A percentile compares a stretch with the other conserved stretches of the same genome.
These are phyloP conservation scores for Ophiocordyceps unilateralis DNA, from an alignment of 2,329 filamentous ascomycete species.

Conservation along the genomic window DNA sequence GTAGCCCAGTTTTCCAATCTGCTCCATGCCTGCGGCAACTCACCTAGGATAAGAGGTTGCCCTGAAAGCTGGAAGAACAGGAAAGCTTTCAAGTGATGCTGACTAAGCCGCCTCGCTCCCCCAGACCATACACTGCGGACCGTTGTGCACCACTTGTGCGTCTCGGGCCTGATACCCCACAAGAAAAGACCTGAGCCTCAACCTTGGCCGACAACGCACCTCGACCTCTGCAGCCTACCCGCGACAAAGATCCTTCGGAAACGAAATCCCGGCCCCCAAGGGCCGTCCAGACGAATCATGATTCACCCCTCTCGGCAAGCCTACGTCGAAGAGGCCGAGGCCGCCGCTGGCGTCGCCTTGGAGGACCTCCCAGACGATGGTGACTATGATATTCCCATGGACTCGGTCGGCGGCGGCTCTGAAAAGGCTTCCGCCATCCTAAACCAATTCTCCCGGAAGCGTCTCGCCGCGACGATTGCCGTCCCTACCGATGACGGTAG, in stretches of 20 bases:
- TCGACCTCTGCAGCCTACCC: background rate
- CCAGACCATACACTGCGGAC: no score
- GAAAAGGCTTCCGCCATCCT: conserved; percentile 76
- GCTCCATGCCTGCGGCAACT: no score
- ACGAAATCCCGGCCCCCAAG: background rate
- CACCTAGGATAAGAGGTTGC: no score
- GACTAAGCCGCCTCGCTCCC: no score
- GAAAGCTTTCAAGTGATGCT: no score
- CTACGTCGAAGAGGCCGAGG: conserved; percentile 73
- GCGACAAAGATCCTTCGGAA: background rate
- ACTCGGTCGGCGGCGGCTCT: conserved; percentile 47
- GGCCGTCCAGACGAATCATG: conserved; percentile 16
- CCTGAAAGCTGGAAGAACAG: no score
- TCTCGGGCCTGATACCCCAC: no score
- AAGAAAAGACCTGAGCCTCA: no score
- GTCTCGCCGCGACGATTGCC: conserved; percentile 70
- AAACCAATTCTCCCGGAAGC: conserved; percentile 79
- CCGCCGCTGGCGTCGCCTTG: conserved; percentile 31
- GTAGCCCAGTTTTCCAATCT: no score
- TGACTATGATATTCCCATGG: conserved; percentile 64
- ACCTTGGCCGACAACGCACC: no score
- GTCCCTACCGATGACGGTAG: conserved; percentile 88
- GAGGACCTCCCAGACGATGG: conserved; percentile 47
- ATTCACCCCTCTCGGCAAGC: conserved; percentile 85
- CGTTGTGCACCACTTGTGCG: no score